These are phyloP conservation scores for Ustilago xerochloae DNA, from an alignment of 1,284 basidiomycete genomes.

Conservation along the genomic window DNA sequence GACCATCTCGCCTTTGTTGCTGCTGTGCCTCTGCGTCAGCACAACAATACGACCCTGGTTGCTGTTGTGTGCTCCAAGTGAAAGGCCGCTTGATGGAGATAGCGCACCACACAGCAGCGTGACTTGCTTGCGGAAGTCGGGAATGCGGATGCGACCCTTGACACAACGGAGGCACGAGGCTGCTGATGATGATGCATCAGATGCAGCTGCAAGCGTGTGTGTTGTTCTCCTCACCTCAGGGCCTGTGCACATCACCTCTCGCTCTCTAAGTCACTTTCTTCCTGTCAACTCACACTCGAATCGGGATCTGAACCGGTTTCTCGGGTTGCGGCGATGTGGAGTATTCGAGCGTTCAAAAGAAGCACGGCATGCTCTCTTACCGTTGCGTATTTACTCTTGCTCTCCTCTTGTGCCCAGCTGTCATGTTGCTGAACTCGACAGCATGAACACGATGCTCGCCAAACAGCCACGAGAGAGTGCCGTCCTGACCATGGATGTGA, in stretches of 20 bases:
- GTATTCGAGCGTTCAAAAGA: not conserved
- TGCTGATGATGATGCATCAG: not conserved
- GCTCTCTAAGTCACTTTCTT: not conserved
- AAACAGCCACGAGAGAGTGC: too few relatives aligned
- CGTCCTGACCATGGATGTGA: too few relatives aligned
- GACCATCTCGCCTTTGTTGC: not conserved
- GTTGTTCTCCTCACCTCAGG: not conserved
- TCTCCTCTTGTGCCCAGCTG: not conserved
- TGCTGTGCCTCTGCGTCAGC: not conserved
- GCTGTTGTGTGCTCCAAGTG: too few relatives aligned
- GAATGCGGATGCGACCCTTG: not conserved
- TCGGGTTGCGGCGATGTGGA: constrained; percentile 17
- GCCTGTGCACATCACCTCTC: constrained; percentile 10
- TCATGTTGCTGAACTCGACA: not conserved
- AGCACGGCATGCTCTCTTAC: constrained; percentile 12
- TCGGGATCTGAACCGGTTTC: constrained; percentile 9
- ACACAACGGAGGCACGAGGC: not conserved
- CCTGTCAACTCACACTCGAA: not conserved
- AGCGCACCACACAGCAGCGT: not conserved
- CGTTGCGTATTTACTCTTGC: constrained; percentile 8
- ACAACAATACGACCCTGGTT: not conserved
- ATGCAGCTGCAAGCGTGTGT: not conserved
- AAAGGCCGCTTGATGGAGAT: not conserved
- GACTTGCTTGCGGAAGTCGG: not conserved
- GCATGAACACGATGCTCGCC: too few relatives aligned